phyloP scores from a whole-genome alignment of 306 rosid genomes.

The Leucaena leucocephala region DNA sequence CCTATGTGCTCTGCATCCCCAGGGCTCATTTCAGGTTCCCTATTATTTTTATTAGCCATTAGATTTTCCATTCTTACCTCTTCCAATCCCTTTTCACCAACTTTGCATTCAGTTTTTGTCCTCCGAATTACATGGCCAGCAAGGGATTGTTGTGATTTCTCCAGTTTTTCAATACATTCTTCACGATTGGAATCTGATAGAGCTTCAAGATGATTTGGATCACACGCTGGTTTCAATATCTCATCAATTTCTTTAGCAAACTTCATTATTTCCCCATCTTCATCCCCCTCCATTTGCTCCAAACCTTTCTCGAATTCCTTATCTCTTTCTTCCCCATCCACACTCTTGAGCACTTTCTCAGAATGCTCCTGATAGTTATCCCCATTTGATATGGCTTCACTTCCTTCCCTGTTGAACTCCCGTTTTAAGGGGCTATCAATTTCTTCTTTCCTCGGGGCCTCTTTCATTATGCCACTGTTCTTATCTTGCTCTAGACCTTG shows the following conservation, averaged over 20 bases:
- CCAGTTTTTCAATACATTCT: constrained; percentile 32
- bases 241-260: constrained; percentile 33
- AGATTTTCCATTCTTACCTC: constrained; percentile 34
- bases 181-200: constrained; percentile 23
- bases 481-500: constrained; percentile 38
- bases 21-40: constrained; percentile 28
- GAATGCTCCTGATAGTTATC: constrained; percentile 32
- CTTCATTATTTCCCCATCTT: constrained; percentile 31
- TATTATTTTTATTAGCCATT: constrained; percentile 18
- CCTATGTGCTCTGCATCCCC: constrained; percentile 38
- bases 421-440: constrained; percentile 26
- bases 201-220: constrained; percentile 31
- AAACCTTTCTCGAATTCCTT: constrained; percentile 25
- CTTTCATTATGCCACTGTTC: constrained; percentile 23
- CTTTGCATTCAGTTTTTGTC: constrained; percentile 10
- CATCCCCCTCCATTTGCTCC: constrained; percentile 35
- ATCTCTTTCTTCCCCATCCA: constrained; percentile 29
- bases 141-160: constrained; percentile 31
- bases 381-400: constrained; percentile 35
- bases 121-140: constrained; percentile 35
- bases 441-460: constrained; percentile 37
- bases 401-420: constrained; percentile 36
- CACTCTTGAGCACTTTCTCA: constrained; percentile 28
- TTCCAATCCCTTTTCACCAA: constrained; percentile 34
- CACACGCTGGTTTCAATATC: constrained; percentile 35